phyloP scores from a whole-genome alignment of 2,329 filamentous ascomycete species.

The Beauveria medogensis region DNA sequence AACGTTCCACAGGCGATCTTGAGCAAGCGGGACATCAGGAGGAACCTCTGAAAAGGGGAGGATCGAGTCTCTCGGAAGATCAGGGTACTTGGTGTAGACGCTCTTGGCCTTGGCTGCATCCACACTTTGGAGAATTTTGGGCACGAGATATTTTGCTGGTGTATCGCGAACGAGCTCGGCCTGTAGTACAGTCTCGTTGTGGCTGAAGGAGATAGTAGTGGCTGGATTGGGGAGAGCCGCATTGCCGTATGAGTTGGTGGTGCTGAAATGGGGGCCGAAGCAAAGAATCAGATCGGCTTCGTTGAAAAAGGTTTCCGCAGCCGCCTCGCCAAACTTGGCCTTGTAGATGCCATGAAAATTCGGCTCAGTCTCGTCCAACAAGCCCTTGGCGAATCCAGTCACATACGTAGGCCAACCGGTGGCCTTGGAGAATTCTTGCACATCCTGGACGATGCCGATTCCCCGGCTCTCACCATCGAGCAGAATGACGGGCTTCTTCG shows the following conservation, averaged over 20 bases:
- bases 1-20: constrained; percentile 40
- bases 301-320: constrained; percentile 29
- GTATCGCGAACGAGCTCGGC: constrained; percentile 24
- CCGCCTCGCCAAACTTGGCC: constrained; percentile 30
- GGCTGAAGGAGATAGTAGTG: constrained; percentile 25
- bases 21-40: constrained; percentile 31
- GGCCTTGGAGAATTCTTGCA: constrained; percentile 33
- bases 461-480: constrained; percentile 42
- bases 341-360: constrained; percentile 43
- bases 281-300: constrained; percentile 35
- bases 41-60: constrained; percentile 14
- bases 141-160: constrained; percentile 15
- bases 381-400: constrained; percentile 39
- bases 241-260: constrained; percentile 35
- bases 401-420: constrained; percentile 41
- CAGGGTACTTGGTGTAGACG: constrained; percentile 19
- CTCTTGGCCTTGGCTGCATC: constrained; percentile 17
- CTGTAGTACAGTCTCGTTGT: constrained; percentile 24
- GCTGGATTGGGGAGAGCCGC: constrained; percentile 28
- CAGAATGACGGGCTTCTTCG: constrained; percentile 41
- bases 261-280: constrained; percentile 38
- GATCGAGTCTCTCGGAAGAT: constrained; percentile 20
- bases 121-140: constrained; percentile 17
- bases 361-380: constrained; percentile 37
- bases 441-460: constrained; percentile 31